phyloP scores from a whole-genome alignment of 176 grass and related monocot species.

The Saccharum spontaneum region DNA sequence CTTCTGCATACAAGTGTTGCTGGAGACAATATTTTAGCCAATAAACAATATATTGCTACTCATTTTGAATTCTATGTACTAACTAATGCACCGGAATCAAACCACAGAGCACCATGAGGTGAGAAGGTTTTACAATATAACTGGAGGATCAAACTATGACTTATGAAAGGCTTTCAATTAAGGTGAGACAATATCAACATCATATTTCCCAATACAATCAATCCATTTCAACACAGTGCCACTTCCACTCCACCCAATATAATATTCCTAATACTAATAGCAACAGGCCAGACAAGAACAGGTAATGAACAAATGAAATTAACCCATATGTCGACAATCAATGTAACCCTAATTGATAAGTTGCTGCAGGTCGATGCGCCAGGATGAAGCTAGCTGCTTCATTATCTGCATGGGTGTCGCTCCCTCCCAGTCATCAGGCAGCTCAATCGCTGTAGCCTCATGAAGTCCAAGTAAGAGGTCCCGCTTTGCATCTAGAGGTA shows the following conservation, averaged over 20 bases:
- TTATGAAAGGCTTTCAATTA: not conserved
- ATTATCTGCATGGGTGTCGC: constrained; percentile 80
- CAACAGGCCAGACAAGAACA: constrained; percentile 35
- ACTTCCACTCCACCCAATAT: constrained; percentile 34
- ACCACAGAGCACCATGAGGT: not conserved
- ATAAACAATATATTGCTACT: not conserved
- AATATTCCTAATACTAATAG: constrained; percentile 29
- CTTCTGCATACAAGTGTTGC: not conserved
- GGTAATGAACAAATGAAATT: constrained; percentile 55
- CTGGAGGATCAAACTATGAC: constrained; percentile 17
- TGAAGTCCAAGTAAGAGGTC: constrained; percentile 76
- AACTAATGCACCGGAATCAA: not conserved
- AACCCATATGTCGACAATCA: constrained; percentile 45
- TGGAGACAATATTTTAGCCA: not conserved
- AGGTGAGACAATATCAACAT: constrained; percentile 42
- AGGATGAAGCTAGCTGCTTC: constrained; percentile 89
- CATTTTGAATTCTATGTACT: not conserved
- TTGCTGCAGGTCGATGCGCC: constrained; percentile 83
- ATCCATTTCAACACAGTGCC: constrained; percentile 36
- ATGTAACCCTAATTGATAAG: constrained; percentile 56
- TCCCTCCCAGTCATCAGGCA: constrained; percentile 84
- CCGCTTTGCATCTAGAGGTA: constrained; percentile 63
- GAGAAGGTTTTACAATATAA: constrained; percentile 14
- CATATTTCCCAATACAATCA: constrained; percentile 30
- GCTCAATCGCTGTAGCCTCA: constrained; percentile 58